Evolutionary conservation across 2,329 filamentous ascomycete species (phyloP).

Genomic region (Emericellopsis cladophorae): DNA sequence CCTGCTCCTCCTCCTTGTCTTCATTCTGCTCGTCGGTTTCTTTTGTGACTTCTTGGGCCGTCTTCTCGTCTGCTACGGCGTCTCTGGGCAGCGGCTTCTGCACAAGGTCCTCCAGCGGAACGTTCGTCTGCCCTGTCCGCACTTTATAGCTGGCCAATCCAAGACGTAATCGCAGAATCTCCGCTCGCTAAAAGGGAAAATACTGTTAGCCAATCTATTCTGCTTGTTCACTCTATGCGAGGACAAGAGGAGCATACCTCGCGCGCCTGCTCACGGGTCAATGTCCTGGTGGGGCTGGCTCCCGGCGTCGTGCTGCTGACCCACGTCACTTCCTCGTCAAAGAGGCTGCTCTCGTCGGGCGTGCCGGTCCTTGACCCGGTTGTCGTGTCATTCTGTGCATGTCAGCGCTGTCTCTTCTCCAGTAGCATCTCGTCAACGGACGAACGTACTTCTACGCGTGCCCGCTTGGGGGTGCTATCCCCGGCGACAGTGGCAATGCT

Average conservation of each 20-base stretch:
- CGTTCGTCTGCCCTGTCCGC: slow-evolving; percentile 54
- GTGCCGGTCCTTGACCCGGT: too few relatives aligned
- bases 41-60: neutral
- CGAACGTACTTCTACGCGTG: neutral
- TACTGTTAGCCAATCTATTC: neutral
- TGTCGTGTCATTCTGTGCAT: too few relatives aligned
- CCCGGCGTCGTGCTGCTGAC: slow-evolving; percentile 31
- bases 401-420: too few relatives aligned
- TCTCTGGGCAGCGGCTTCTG: slow-evolving; percentile 13
- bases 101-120: slow-evolving; percentile 50
- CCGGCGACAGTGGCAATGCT: neutral
- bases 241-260: slow-evolving; percentile 22
- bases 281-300: slow-evolving; percentile 6
- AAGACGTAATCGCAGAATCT: slow-evolving; percentile 55
- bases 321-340: slow-evolving; percentile 35
- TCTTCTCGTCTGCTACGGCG: neutral
- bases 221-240: neutral
- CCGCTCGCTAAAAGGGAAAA: slow-evolving; percentile 37
- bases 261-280: slow-evolving; percentile 41
- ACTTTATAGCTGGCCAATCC: slow-evolving; percentile 64
- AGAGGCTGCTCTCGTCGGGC: slow-evolving; percentile 14
- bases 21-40: neutral
- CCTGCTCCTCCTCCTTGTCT: slow-evolving; percentile 6
- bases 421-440: too few relatives aligned
- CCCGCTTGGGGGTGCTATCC: neutral